These are phyloP conservation scores for Sporothrix inflata DNA, from an alignment of 2,329 filamentous ascomycete genomes.

Conservation along the genomic window DNA sequence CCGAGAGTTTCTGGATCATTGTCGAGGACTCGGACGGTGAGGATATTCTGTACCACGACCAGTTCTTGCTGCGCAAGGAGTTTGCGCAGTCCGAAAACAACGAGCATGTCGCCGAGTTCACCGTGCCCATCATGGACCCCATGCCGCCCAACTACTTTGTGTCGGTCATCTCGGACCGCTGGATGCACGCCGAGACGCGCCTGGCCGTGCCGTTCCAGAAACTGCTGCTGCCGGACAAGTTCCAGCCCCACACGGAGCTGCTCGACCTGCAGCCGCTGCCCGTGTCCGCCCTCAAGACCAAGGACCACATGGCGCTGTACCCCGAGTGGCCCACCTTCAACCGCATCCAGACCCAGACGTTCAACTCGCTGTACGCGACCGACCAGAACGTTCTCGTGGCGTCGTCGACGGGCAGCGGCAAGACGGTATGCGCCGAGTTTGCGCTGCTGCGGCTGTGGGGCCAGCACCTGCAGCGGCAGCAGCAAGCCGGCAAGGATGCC, in stretches of 20 bases:
- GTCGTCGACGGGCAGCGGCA: constrained; percentile 91
- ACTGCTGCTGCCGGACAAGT: constrained; percentile 90
- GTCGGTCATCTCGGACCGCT: constrained; percentile 88
- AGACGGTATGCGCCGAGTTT: constrained; percentile 96
- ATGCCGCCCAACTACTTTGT: constrained; percentile 99
- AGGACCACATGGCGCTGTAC: constrained; percentile 81
- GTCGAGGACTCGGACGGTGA: constrained; percentile 98
- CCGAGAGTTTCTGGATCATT: constrained; percentile 95
- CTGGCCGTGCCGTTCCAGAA: constrained; percentile 94
- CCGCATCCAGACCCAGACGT: constrained; percentile 95
- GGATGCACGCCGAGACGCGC: constrained; percentile 98
- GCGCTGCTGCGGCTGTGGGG: constrained; percentile 88
- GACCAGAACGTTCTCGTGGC: constrained; percentile 94
- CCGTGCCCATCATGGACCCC: constrained; percentile 92
- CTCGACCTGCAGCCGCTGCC: constrained; percentile 91
- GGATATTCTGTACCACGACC: constrained; percentile 91
- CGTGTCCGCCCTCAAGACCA: constrained; percentile 80
- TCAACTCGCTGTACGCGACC: constrained; percentile 87
- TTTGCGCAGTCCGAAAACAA: constrained; percentile 85
- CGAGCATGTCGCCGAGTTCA: constrained; percentile 94
- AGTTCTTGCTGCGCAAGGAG: constrained; percentile 87
- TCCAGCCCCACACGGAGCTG: constrained; percentile 89
- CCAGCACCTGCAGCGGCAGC: constrained; percentile 51
- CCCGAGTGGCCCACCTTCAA: constrained; percentile 88
- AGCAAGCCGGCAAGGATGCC: not conserved